Base-by-base conservation (phyloP, 2,329 filamentous ascomycete genomes). In the Exophiala xenobiotica region DNA sequence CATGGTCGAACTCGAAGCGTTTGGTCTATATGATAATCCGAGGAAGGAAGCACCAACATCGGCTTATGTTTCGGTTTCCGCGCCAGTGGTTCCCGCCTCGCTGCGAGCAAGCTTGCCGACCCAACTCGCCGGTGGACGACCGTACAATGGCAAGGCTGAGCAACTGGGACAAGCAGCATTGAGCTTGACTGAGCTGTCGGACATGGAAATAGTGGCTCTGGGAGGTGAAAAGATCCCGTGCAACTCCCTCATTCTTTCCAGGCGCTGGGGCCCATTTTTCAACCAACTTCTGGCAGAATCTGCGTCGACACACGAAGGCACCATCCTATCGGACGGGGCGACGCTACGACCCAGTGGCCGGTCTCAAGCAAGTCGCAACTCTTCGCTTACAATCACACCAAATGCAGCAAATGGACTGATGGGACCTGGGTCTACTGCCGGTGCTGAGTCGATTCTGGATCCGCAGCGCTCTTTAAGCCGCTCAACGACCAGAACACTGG, bases 21-120 rank as follows among this genome's bases (percentile, higher is more conserved):
- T 97, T 73, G 93, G 93, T 1, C 84, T 99, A 37, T 97, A 96
- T 68, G 92, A 97, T 66, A 99, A 97, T 67, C 91, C 93, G 8
- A 83, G 91, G 58, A 87, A 86, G 66, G 82, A 79, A 1, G 76
- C 82, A 3, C 88, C 92, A 1, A 83, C 89, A 62, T 95, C 90
- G 1, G 87, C 85, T 7, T 96, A 93, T 67, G 78, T 86, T 49
- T 96, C 91, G 1, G 85, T 89, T 19, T 96, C 90, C 70, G 86
- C 79, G 70, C 73, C 89, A 75, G 20, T 86, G 76, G 65, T 84
- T 71, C 49, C 80, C 69, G 23, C 81, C 68, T 58, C 82, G 69
- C 20, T 76, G 77, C 61, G 74, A 64, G 41, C 67, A 3, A 53
- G 23, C 41, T 33, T 58, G 16, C 47, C 53, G 3, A 75, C 78